These are phyloP conservation scores for Petunia hybrid DNA, from an alignment of 305 asterid species.

Conservation along the genomic window DNA sequence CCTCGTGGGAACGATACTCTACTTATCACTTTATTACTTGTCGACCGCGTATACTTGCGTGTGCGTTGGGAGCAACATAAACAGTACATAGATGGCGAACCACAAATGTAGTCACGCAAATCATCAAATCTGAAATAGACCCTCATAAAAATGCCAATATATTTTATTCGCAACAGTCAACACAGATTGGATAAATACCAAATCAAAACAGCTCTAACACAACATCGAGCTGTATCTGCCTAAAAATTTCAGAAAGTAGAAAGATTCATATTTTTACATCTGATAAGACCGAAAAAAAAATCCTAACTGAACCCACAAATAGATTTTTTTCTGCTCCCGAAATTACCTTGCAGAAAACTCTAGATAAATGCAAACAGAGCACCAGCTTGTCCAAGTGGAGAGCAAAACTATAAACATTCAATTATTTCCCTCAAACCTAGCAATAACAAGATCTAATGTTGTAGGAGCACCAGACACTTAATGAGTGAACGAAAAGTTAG, in stretches of 20 bases:
- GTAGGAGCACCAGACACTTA: background rate
- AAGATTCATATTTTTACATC: background rate
- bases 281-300: background rate
- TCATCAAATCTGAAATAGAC: no score
- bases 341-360: background rate
- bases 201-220: background rate
- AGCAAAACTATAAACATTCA: background rate
- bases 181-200: background rate
- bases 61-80: no score
- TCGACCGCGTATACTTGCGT: no score
- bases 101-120: no score
- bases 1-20: no score
- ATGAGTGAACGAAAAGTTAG: background rate
- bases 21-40: no score
- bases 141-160: background rate
- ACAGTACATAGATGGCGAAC: no score
- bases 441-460: background rate
- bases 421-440: background rate
- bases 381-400: background rate
- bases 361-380: conserved; percentile 9
- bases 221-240: background rate
- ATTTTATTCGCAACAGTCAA: background rate
- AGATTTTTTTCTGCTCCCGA: conserved; percentile 11
- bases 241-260: background rate
- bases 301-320: conserved; percentile 7